A percentile compares a stretch with the other conserved stretches of the same genome.
phyloP scores from a whole-genome alignment of 805 yeast genomes.

The Ogataea degrootiae region DNA sequence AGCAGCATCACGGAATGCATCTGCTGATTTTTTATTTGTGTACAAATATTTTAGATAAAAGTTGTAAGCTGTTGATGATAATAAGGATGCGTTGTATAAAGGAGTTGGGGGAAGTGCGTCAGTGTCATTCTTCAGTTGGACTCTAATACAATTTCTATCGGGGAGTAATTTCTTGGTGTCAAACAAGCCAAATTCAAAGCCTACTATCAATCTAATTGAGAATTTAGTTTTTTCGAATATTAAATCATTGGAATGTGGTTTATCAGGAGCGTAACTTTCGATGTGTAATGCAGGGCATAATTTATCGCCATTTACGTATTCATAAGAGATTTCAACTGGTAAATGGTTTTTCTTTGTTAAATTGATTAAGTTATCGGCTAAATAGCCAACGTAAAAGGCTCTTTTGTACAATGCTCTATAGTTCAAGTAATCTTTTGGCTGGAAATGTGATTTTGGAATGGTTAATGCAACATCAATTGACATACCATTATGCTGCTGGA shows the following conservation, averaged over 20 bases:
- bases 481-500: slow-evolving; percentile 54
- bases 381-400: slow-evolving; percentile 76
- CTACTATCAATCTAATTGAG: slow-evolving; percentile 66
- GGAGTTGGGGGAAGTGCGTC: slow-evolving; percentile 69
- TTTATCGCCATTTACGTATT: slow-evolving; percentile 69
- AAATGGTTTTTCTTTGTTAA: slow-evolving; percentile 51
- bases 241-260: slow-evolving; percentile 43
- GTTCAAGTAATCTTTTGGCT: slow-evolving; percentile 84
- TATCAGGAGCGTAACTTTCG: slow-evolving; percentile 46
- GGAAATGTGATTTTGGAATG: slow-evolving; percentile 74
- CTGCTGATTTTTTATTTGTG: slow-evolving; percentile 68
- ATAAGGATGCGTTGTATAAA: slow-evolving; percentile 74
- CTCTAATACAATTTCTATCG: slow-evolving; percentile 76
- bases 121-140: slow-evolving; percentile 39
- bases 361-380: slow-evolving; percentile 60
- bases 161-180: slow-evolving; percentile 74
- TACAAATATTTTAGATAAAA: slow-evolving; percentile 72
- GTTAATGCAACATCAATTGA: slow-evolving; percentile 75
- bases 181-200: slow-evolving; percentile 66
- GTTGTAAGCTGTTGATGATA: slow-evolving; percentile 64
- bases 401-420: slow-evolving; percentile 87
- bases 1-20: slow-evolving; percentile 82
- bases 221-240: slow-evolving; percentile 62
- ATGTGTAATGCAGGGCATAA: slow-evolving; percentile 71
- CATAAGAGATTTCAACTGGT: slow-evolving; percentile 57